Percentiles rank a stretch among this genome's conserved stretches.
Conservation (phyloP, 192 early-diverging fungal species). For the Globomyces pollinis-pini region DNA sequence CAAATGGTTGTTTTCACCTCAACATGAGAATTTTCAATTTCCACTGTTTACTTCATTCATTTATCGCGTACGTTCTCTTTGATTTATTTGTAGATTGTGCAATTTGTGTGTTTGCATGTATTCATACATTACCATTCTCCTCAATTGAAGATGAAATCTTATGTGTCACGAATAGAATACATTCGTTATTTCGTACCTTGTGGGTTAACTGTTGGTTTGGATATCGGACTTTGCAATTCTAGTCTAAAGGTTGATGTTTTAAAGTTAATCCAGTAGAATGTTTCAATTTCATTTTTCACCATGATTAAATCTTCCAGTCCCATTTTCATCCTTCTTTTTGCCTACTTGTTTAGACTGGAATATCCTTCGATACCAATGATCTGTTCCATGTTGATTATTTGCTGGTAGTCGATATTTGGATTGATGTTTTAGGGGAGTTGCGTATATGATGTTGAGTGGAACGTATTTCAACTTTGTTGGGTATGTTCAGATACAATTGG, state of each 20-base stretch:
- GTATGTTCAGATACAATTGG: constrained; percentile 67
- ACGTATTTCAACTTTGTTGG: constrained; percentile 72
- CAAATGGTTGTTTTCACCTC: constrained; percentile 83
- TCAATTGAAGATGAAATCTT: constrained; percentile 43
- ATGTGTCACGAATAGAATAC: constrained; percentile 49
- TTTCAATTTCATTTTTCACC: constrained; percentile 88
- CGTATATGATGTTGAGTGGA: constrained; percentile 80
- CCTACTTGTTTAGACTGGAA: constrained; percentile 82
- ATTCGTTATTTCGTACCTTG: constrained; percentile 72
- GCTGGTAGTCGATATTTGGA: too few species aligned
- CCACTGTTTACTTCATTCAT: constrained; percentile 78
- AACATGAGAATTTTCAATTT: constrained; percentile 73
- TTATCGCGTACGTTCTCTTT: too few species aligned
- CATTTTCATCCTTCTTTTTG: constrained; percentile 71
- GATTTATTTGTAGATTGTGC: too few species aligned
- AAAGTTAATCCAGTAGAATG: constrained; percentile 41
- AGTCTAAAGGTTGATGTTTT: constrained; percentile 55
- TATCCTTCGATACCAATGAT: constrained; percentile 58
- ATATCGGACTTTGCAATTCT: constrained; percentile 84
- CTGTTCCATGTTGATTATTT: constrained; percentile 66
- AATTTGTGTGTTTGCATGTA: constrained; percentile 54
- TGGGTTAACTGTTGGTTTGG: constrained; percentile 77
- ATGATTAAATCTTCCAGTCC: constrained; percentile 49
- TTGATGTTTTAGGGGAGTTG: constrained; percentile 69
- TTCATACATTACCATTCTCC: constrained; percentile 50